phyloP scores from a whole-genome alignment of 345 rosid species.

The Murraya paniculata region DNA sequence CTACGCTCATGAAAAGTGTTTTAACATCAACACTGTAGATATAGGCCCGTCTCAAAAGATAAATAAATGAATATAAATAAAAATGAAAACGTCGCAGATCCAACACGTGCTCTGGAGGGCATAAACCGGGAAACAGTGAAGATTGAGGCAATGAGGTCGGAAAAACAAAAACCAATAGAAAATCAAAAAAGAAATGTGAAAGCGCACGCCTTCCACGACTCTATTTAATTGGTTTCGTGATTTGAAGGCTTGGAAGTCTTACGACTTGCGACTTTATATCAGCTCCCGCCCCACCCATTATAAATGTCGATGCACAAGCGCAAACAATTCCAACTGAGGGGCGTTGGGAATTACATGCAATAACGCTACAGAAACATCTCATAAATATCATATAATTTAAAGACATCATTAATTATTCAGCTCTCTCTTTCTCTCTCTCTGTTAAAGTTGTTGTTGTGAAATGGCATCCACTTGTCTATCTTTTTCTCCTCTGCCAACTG shows the following conservation, averaged over 20 bases:
- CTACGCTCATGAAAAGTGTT: neutral
- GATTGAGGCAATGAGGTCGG: neutral
- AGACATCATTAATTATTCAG: too few relatives aligned
- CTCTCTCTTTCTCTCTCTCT: neutral
- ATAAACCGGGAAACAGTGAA: neutral
- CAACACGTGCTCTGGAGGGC: neutral
- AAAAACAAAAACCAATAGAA: neutral
- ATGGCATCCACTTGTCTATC: conserved; percentile 36
- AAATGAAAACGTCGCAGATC: neutral
- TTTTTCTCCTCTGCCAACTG: conserved; percentile 28
- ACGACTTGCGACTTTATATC: neutral
- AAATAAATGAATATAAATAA: too few relatives aligned
- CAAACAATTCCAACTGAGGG: too few relatives aligned
- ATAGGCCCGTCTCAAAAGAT: too few relatives aligned
- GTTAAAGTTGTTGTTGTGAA: neutral
- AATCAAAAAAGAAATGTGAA: too few relatives aligned
- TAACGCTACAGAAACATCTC: too few relatives aligned
- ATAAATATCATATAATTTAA: too few relatives aligned
- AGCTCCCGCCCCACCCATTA: neutral
- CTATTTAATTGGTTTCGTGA: too few relatives aligned
- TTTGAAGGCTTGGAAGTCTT: too few relatives aligned
- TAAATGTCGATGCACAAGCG: too few relatives aligned
- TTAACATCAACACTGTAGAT: too few relatives aligned
- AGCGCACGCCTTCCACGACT: neutral
- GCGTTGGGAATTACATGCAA: too few relatives aligned